Base-by-base conservation (phyloP, 805 yeast genomes). In the Debaryomyces prosopidis region DNA sequence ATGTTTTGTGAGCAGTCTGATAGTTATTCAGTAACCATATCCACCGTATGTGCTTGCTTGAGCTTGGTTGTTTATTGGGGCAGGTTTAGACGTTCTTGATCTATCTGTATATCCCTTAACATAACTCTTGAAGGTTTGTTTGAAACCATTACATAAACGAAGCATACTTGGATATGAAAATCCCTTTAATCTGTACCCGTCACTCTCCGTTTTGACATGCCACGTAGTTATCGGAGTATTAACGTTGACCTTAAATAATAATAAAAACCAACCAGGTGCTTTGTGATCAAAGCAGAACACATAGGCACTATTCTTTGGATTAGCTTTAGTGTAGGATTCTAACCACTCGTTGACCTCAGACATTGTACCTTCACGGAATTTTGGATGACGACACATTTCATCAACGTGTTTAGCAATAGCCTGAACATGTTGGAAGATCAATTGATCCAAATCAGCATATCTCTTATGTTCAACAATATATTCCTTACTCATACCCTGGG, bases 61-160 rank as follows among this genome's bases (percentile, higher is more conserved):
- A 17, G 32, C 34, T 23, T 53, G 53, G 37, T 39, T 50, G 32
- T 47, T 49, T 10, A 49, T 43, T n/a, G 53, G 51, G 36, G 58
- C 47, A n/a, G 57, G 40, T 34, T 48, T 50, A 5, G 52, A 38
- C n/a, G 55, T 34, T 36, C 50, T 51, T 5, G 53, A 42, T 26
- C 48, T 50, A 26, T 52, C 58, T 14, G 53, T 36, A 20, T 51
- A 43, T 40, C 47, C 53, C 36, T 58, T 55, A 17, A 66, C 61
- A 44, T 63, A 64, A 28, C 67, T 59, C 59, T 71, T 73, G 57
- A 67, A 71, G 9, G 73, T 68, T 50, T 84, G 86, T 74, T 94
- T 94, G 82, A 94, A 94, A 14, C 99, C 99, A 59, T 94, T 94
- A 71, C 96, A 87, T 57, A 94, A 76, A 46, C 85, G 80, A 51